Evolutionary conservation across 106 monocot species (phyloP).

Genomic region (Dioscorea zingiberensis): DNA sequence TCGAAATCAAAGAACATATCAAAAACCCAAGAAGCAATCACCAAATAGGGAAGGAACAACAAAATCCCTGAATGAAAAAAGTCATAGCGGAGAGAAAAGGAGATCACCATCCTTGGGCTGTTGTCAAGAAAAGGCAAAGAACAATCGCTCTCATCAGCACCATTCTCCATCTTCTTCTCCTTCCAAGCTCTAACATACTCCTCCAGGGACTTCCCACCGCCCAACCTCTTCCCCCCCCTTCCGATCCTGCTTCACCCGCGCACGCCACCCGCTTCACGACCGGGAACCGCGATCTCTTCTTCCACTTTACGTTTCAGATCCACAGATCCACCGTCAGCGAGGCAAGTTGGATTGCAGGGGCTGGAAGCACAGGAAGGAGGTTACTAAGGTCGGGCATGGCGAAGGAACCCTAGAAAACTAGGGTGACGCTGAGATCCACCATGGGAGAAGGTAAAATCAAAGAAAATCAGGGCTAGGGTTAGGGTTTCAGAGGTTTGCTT

Average conservation of each 20-base stretch:
- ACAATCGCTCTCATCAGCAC: slow-evolving; percentile 32
- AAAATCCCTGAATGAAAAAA: not conserved
- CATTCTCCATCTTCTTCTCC: slow-evolving; percentile 44
- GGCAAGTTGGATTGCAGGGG: not conserved
- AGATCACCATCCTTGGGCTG: slow-evolving; percentile 46
- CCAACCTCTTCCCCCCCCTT: slow-evolving; percentile 12
- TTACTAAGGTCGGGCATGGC: slow-evolving; percentile 35
- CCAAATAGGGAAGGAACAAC: not conserved
- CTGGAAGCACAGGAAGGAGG: not conserved
- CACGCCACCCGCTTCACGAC: slow-evolving; percentile 26
- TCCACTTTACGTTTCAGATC: slow-evolving; percentile 14
- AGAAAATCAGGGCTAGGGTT: not conserved
- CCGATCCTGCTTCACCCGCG: too few species aligned
- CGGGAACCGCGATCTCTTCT: slow-evolving; percentile 20
- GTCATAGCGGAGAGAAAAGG: not conserved
- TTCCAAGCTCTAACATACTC: slow-evolving; percentile 61
- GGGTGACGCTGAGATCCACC: slow-evolving; percentile 2
- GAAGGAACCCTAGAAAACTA: not conserved
- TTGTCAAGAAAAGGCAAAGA: slow-evolving; percentile 65
- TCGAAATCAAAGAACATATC: not conserved
- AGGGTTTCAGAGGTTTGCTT: not conserved
- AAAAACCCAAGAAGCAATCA: not conserved
- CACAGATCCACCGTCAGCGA: slow-evolving; percentile 5
- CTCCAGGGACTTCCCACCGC: slow-evolving; percentile 24
- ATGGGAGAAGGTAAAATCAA: not conserved